These are phyloP conservation scores for Fomitopsis serialis DNA, from an alignment of 768 basidiomycete genomes.

Conservation along the genomic window DNA sequence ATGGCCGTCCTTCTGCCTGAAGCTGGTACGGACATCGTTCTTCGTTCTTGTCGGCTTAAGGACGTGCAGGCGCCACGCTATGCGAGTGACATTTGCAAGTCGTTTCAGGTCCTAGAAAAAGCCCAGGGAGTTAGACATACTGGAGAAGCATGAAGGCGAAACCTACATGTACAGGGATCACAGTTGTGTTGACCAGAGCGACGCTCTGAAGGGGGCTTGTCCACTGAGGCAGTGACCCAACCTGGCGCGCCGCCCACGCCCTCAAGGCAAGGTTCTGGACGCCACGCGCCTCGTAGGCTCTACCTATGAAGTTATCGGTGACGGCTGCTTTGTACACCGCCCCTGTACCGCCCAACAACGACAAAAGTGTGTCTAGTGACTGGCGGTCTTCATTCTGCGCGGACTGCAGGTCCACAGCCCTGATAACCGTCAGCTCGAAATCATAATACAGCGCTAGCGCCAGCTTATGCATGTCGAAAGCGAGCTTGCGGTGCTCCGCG, in stretches of 20 bases:
- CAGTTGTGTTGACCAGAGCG: neutral
- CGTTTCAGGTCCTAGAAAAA: conserved; percentile 34
- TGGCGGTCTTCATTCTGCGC: neutral
- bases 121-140: neutral
- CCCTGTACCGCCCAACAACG: neutral
- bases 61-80: conserved; percentile 41
- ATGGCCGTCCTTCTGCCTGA: conserved; percentile 22
- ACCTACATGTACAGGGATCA: no score
- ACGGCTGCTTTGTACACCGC: neutral
- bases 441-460: conserved; percentile 36
- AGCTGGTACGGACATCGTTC: conserved; percentile 34
- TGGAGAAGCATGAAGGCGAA: no score
- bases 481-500: neutral
- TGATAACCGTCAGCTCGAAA: conserved; percentile 25
- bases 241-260: conserved; percentile 1
- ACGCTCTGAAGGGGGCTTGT: neutral
- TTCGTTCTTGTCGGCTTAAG: conserved; percentile 39
- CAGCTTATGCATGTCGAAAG: conserved; percentile 41
- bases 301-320: neutral
- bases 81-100: conserved; percentile 40
- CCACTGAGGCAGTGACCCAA: neutral
- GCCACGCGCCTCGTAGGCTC: neutral
- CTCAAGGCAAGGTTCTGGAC: neutral
- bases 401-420: conserved; percentile 3
- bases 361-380: neutral